Evolutionary conservation across 805 yeast genomes (phyloP).

Genomic region (Teunomyces cretensis): DNA sequence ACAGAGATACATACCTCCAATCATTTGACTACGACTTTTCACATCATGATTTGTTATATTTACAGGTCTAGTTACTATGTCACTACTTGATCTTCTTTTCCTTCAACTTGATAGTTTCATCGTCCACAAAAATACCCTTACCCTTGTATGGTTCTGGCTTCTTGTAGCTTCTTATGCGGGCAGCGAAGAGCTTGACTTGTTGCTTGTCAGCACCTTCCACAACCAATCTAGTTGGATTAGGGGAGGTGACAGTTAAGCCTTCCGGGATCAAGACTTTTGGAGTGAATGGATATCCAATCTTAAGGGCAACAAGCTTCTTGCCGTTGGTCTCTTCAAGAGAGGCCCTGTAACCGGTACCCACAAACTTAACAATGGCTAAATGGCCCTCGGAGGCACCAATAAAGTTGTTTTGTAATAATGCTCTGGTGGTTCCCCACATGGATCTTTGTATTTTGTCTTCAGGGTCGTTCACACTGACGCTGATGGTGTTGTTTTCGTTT

Average conservation of each 20-base stretch:
- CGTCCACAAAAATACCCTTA: constrained; percentile 91
- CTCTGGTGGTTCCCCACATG: constrained; percentile 94
- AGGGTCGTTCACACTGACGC: constrained; percentile 58
- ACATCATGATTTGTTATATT: not conserved
- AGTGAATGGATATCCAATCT: constrained; percentile 84
- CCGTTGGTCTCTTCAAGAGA: constrained; percentile 58
- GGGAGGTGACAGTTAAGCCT: constrained; percentile 70
- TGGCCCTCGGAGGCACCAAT: constrained; percentile 94
- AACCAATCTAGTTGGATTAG: constrained; percentile 81
- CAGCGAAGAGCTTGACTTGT: constrained; percentile 84
- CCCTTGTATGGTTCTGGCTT: constrained; percentile 99
- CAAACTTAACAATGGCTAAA: constrained; percentile 78
- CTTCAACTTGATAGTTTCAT: constrained; percentile 87
- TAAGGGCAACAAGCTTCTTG: constrained; percentile 62
- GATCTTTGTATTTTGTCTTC: constrained; percentile 67
- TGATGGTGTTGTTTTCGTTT: constrained; percentile 34
- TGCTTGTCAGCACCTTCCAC: constrained; percentile 89
- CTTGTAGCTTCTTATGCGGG: constrained; percentile 77
- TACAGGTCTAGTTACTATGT: constrained; percentile 1
- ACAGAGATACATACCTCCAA: no score
- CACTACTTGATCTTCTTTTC: constrained; percentile 85
- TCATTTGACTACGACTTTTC: no score
- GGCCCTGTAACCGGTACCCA: constrained; percentile 97
- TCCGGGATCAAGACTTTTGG: constrained; percentile 77
- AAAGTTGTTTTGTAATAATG: constrained; percentile 72